Base-by-base conservation (phyloP, 2,329 filamentous ascomycete species). In the Xylariales sp. region DNA sequence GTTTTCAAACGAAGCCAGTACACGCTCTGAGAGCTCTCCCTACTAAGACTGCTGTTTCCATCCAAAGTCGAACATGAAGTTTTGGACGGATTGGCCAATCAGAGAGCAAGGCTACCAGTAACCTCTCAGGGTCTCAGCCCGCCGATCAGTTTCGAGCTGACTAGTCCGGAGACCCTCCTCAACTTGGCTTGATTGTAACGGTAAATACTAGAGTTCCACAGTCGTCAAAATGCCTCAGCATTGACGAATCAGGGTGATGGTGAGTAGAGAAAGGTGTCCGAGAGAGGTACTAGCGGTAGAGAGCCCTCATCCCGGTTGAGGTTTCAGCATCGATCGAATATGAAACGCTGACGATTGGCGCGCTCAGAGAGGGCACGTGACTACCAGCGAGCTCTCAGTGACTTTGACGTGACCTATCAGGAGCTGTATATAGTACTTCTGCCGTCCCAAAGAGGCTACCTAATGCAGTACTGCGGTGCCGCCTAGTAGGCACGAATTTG, bases 111-210 rank as follows among this genome's bases (percentile, higher is more conserved):
- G 4, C 12, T 19, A 12, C 31, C 28, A 16, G 32, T 33, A 30
- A 25, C 36, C 25, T 16, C 23, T 23, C 32, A 37, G 41, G 41
- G 37, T 29, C 21, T 27, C 33, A 42, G 41, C 25, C 29, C 42
- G 50, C 47, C 46, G 51, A 52, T 51, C 51, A 35, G 51, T 54
- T 52, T 54, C 51, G 50, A 43, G 46, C 45, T 18, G 39, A 45
- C 44, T 29, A 33, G 46, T 49, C 33, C 32, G 43, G 48, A 42
- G 45, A 51, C 40, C 23, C n/a, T n/a, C n/a, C n/a, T n/a, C n/a
- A n/a, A 13, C 19, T 37, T 13, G 28, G 33, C 28, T 32, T 27
- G 23, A 19, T 25, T 17, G 29, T 32, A 36, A 28, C 18, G 17
- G 19, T 18, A 23, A 34, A 17, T 14, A 38, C 28, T 30, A 21